Percentiles rank a stretch among this genome's conserved stretches.
Evolutionary conservation across 1,284 basidiomycete genomes (phyloP).

Genomic region (Hymenochaete sp.): DNA sequence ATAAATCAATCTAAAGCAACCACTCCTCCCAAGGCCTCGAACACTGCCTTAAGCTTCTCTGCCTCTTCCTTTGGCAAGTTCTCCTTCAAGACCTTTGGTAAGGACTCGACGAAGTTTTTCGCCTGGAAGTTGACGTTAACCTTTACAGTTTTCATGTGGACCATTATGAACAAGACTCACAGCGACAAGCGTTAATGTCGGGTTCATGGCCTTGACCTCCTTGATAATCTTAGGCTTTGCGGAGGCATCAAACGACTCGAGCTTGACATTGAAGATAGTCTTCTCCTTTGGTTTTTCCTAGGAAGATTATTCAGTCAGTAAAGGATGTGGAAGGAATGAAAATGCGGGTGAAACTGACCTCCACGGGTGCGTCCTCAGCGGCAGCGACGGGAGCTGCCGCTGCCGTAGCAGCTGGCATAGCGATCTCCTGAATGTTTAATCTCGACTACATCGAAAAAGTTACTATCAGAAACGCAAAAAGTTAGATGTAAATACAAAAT

Average conservation of each 20-base stretch:
- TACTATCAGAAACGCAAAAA: neutral
- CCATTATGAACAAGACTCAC: conserved; percentile 41
- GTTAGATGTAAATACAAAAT: neutral
- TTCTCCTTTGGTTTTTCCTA: conserved; percentile 98
- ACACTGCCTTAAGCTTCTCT: conserved; percentile 88
- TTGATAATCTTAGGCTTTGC: conserved; percentile 97
- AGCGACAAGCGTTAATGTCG: conserved; percentile 92
- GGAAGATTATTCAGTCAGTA: conserved; percentile 13
- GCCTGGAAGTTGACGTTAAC: conserved; percentile 47
- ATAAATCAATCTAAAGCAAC: conserved; percentile 76
- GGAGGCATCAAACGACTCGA: conserved; percentile 85
- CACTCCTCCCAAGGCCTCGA: conserved; percentile 85
- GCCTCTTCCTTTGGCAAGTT: conserved; percentile 96
- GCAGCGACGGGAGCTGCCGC: conserved; percentile 50
- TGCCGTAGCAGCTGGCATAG: conserved; percentile 77
- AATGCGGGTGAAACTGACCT: conserved; percentile 36
- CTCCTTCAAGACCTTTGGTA: conserved; percentile 94
- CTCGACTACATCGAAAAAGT: conserved; percentile 51
- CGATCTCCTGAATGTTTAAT: conserved; percentile 97
- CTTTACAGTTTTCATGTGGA: conserved; percentile 17
- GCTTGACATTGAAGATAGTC: conserved; percentile 92
- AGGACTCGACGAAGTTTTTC: conserved; percentile 98
- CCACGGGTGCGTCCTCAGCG: conserved; percentile 54
- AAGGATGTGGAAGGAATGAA: neutral
- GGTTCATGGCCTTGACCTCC: conserved; percentile 93